Evolutionary conservation across 1,139 yeast genomes (phyloP).

Genomic region (Kurtzmaniella quercitrusa): DNA sequence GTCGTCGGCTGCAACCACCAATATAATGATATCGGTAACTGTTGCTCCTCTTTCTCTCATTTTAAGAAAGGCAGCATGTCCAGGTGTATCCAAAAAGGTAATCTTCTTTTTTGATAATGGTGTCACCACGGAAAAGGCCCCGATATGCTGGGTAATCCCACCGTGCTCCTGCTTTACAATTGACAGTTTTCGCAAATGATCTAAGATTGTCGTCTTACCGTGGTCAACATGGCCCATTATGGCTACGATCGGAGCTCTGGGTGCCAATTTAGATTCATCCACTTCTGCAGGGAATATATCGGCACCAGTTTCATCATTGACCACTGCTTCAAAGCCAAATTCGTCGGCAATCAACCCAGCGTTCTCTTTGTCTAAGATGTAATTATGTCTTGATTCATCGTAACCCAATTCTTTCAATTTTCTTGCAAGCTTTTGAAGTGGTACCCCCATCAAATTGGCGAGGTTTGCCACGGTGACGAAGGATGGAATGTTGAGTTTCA

Average conservation of each 20-base stretch:
- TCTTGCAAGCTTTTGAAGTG: slow-evolving; percentile 54
- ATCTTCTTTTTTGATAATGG: slow-evolving; percentile 71
- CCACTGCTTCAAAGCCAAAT: slow-evolving; percentile 65
- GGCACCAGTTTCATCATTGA: slow-evolving; percentile 57
- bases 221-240: slow-evolving; percentile 99
- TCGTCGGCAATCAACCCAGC: slow-evolving; percentile 87
- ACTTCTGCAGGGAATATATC: slow-evolving; percentile 52
- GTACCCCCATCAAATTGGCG: slow-evolving; percentile 64
- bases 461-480: slow-evolving; percentile 73
- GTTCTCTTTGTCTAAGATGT: slow-evolving; percentile 79
- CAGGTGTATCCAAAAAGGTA: slow-evolving; percentile 95
- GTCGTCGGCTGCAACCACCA: slow-evolving; percentile 98
- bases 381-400: slow-evolving; percentile 68
- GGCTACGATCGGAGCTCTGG: slow-evolving; percentile 91
- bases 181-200: slow-evolving; percentile 76
- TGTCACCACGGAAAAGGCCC: slow-evolving; percentile 86
- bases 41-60: slow-evolving; percentile 97
- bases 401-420: slow-evolving; percentile 71
- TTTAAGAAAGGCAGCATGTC: slow-evolving; percentile 93
- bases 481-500: slow-evolving; percentile 59
- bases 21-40: slow-evolving; percentile 84
- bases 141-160: slow-evolving; percentile 97
- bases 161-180: slow-evolving; percentile 87
- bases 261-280: slow-evolving; percentile 44
- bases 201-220: slow-evolving; percentile 93